Base-by-base conservation (phyloP, 164 flowering plant species). In the Hamamelis virginiana region DNA sequence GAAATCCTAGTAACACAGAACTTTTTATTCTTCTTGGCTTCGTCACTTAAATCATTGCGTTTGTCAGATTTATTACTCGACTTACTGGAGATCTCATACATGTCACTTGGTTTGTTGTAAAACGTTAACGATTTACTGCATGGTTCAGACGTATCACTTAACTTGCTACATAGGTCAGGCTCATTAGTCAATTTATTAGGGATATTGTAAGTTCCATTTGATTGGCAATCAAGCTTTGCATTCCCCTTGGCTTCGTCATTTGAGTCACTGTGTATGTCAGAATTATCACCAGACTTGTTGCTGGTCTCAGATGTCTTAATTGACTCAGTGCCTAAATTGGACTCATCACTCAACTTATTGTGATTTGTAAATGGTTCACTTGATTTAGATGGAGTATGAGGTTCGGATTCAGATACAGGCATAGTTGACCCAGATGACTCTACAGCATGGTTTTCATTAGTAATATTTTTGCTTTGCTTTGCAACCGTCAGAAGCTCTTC, bases 401-500 rank as follows among this genome's bases (percentile, higher is more conserved):
- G 41, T 43, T 59, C 83, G 58, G 78, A 75, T 38, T 78, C 76
- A 64, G 75, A 72, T 56, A 59, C 48, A 27, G 67, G 38, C 56
- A 62, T 28, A 55, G 73, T 38, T 72, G 82, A 74, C 62, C 44
- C 70, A 22, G 76, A 72, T 10, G 81, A 70, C 10, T 81, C 82
- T 61, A 62, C 59, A 21, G 57, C 70, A 73, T 65, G 61, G 22
- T 77, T 82, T 61, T 74, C 79, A 68, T 19, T 22, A 61, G 56
- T 45, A 62, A 46, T 23, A 57, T 65, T 68, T 59, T 19, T 64
- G 64, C 65, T 81, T 69, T 75, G 78, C 73, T 85, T 91, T 43
- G 84, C 85, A 69, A 61, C 38, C 33, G 67, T 75, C 64, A 94
- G 59, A 64, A 95, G 91, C 75, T 92, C 96, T 80, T 92, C 94